Percentiles rank a stretch among this genome's conserved stretches.
Conservation (phyloP, 2,329 filamentous ascomycete genomes). For the Nemania serpens region DNA sequence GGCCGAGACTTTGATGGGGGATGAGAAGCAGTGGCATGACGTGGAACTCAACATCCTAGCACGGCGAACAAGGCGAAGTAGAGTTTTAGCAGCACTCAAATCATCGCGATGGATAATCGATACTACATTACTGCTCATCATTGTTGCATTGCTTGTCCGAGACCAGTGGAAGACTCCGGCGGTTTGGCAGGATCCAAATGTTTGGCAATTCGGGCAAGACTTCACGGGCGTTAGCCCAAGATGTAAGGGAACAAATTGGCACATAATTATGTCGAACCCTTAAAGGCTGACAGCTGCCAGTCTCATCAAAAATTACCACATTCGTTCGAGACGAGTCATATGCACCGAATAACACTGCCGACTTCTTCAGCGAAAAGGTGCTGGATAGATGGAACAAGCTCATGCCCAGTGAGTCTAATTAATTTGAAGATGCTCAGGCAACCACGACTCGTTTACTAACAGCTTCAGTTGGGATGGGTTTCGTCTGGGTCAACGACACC, state of each 20-base stretch:
- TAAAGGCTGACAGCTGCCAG: conserved; percentile 30
- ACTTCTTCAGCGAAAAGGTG: conserved; percentile 46
- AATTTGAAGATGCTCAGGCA: too few relatives aligned
- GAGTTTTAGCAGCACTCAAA: conserved; percentile 35
- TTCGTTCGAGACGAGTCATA: conserved; percentile 47
- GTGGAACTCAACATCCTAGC: conserved; percentile 35
- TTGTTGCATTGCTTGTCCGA: conserved; percentile 44
- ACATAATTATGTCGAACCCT: too few relatives aligned
- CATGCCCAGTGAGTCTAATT: conserved; percentile 38
- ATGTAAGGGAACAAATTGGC: conserved; percentile 32
- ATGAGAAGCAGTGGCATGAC: conserved; percentile 44
- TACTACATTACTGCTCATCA: conserved; percentile 45
- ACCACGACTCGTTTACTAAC: conserved; percentile 12
- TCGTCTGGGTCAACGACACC: conserved; percentile 41
- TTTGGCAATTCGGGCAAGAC: conserved; percentile 47
- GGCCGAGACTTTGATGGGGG: conserved; percentile 48
- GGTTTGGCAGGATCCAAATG: conserved; percentile 29
- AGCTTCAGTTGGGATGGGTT: conserved; percentile 43
- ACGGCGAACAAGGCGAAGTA: conserved; percentile 31
- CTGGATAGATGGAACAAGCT: conserved; percentile 47
- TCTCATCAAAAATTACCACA: conserved; percentile 44
- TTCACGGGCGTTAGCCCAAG: conserved; percentile 44
- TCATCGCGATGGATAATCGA: conserved; percentile 47
- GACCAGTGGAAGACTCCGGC: conserved; percentile 32
- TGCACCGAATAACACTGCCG: conserved; percentile 45